These are phyloP conservation scores for Leccinum broughii DNA, from an alignment of 768 basidiomycete genomes.

Conservation along the genomic window DNA sequence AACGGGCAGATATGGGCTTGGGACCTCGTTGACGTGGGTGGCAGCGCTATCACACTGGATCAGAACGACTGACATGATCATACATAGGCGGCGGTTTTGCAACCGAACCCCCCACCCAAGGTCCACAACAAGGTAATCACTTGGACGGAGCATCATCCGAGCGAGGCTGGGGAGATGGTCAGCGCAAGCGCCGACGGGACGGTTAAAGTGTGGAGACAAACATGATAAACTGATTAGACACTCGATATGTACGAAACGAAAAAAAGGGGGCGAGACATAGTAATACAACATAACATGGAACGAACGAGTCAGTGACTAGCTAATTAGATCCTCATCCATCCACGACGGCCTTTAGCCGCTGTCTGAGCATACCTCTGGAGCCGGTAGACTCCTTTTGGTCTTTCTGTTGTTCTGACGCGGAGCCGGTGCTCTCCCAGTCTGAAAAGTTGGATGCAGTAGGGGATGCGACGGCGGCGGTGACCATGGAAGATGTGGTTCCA, in stretches of 20 bases:
- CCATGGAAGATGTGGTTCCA: constrained; percentile 26
- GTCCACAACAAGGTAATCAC: constrained; percentile 84
- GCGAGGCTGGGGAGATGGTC: constrained; percentile 77
- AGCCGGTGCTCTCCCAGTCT: constrained; percentile 31
- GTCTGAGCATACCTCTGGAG: constrained; percentile 25
- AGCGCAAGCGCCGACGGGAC: constrained; percentile 91
- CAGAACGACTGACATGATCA: constrained; percentile 5
- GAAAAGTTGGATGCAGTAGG: constrained; percentile 33
- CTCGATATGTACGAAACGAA: neutral
- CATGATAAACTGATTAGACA: constrained; percentile 20
- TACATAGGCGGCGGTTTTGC: constrained; percentile 63
- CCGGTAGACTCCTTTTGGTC: constrained; percentile 20
- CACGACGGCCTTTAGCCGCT: constrained; percentile 32
- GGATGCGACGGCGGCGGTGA: constrained; percentile 24
- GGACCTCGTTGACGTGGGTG: constrained; percentile 85
- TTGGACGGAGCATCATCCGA: constrained; percentile 91
- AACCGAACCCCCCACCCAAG: constrained; percentile 73
- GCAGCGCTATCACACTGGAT: neutral
- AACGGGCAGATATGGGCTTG: constrained; percentile 87
- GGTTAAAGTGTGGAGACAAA: constrained; percentile 82
- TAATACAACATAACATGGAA: constrained; percentile 27
- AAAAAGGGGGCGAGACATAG: neutral
- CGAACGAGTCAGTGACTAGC: constrained; percentile 16
- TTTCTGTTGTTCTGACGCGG: constrained; percentile 21
- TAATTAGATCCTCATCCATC: constrained; percentile 22